These are phyloP conservation scores for Phytophthora sojae DNA, from an alignment of 352 stramenopile species.

Conservation along the genomic window DNA sequence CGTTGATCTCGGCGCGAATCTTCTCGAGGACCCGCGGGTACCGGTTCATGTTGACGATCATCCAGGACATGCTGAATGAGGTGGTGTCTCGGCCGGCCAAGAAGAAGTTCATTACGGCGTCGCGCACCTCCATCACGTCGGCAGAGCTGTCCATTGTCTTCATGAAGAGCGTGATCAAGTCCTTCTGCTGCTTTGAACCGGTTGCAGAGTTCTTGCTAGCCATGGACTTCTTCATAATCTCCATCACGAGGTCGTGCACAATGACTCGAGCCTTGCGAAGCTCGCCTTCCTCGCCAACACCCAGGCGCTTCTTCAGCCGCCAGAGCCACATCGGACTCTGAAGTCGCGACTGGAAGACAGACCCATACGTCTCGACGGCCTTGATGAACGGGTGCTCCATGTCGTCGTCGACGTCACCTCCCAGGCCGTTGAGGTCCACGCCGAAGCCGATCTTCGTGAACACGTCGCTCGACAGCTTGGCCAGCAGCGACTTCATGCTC, in stretches of 20 bases:
- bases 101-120: constrained; percentile 85
- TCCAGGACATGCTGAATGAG: constrained; percentile 70
- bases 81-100: constrained; percentile 76
- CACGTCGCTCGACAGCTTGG: constrained; percentile 37
- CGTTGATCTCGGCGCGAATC: constrained; percentile 57
- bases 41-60: constrained; percentile 78
- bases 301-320: constrained; percentile 46
- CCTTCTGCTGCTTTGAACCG: constrained; percentile 28
- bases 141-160: constrained; percentile 25
- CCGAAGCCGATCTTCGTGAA: constrained; percentile 42
- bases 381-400: constrained; percentile 41
- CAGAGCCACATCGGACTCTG: constrained; percentile 52
- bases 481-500: constrained; percentile 39
- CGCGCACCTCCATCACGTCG: constrained; percentile 48
- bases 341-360: constrained; percentile 32
- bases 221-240: constrained; percentile 42
- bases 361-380: constrained; percentile 31
- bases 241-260: constrained; percentile 42
- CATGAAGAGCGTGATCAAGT: constrained; percentile 62
- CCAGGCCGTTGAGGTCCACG: constrained; percentile 38
- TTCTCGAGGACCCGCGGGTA: constrained; percentile 58
- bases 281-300: constrained; percentile 39
- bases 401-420: constrained; percentile 29
- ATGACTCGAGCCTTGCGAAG: constrained; percentile 34
- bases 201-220: constrained; percentile 18